Evolutionary conservation across 2,329 filamentous ascomycete genomes (phyloP).

Genomic region (Fusarium dimerum): DNA sequence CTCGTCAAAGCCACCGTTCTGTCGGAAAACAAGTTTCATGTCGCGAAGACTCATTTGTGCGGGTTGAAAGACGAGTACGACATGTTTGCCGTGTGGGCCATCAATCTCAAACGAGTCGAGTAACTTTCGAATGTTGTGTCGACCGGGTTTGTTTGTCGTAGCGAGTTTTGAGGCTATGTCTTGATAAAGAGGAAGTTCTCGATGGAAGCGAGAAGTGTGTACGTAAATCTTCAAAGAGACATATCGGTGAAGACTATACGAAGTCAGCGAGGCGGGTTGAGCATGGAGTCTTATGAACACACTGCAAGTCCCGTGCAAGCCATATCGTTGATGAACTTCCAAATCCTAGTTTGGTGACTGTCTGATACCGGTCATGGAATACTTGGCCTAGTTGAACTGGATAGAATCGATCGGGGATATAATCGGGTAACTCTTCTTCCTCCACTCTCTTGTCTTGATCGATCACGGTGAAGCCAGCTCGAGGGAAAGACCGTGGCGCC

Average conservation of each 20-base stretch:
- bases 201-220: conserved; percentile 22
- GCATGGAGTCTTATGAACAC: neutral
- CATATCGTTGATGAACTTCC: conserved; percentile 45
- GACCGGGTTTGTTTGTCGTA: neutral
- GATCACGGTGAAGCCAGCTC: neutral
- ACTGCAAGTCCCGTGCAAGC: conserved; percentile 34
- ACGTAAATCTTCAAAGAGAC: conserved; percentile 35
- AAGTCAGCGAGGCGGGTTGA: no score
- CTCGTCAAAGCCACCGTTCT: conserved; percentile 25
- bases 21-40: conserved; percentile 30
- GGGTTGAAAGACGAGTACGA: conserved; percentile 23
- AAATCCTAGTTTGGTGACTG: conserved; percentile 42
- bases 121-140: conserved; percentile 20
- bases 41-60: conserved; percentile 35
- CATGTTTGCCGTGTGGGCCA: conserved; percentile 22
- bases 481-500: neutral
- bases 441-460: conserved; percentile 18
- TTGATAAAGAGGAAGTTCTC: conserved; percentile 21
- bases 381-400: conserved; percentile 40
- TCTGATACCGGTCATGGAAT: conserved; percentile 38
- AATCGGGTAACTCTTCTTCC: conserved; percentile 40
- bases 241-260: conserved; percentile 29
- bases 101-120: conserved; percentile 21
- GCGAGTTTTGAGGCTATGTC: neutral
- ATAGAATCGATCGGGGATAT: conserved; percentile 38